phyloP scores from a whole-genome alignment of 139 green algal genomes.

The Chlorella sp. region DNA sequence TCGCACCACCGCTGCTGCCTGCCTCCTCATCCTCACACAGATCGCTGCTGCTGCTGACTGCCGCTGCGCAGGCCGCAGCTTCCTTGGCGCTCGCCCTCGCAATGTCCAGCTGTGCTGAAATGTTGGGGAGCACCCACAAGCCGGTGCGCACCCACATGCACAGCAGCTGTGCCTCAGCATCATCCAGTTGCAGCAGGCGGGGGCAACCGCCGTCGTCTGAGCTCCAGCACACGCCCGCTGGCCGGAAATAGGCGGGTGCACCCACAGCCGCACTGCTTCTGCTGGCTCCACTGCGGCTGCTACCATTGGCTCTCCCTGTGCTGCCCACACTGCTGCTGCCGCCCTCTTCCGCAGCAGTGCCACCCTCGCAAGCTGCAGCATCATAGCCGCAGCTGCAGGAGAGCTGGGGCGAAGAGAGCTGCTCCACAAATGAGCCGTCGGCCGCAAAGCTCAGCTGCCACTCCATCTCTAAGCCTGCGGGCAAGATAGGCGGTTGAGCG shows the following conservation, averaged over 20 bases:
- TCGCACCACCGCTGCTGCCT: neutral
- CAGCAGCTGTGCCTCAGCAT: constrained; percentile 44
- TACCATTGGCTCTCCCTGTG: too few species aligned
- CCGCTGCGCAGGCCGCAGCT: neutral
- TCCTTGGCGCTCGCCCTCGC: too few species aligned
- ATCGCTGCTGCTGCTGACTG: neutral
- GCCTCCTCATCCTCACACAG: neutral
- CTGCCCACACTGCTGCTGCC: neutral
- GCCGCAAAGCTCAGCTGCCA: constrained; percentile 6
- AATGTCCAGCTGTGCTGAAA: constrained; percentile 5
- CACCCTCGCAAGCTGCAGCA: neutral
- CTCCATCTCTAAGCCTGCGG: constrained; percentile 21
- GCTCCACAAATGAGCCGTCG: constrained; percentile 1
- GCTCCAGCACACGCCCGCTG: constrained; percentile 1
- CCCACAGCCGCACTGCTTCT: neutral
- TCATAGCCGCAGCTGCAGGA: constrained; percentile 18
- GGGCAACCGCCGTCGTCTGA: constrained; percentile 24
- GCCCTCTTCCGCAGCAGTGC: neutral
- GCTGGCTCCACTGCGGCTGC: neutral
- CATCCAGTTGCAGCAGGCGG: constrained; percentile 43
- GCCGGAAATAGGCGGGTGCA: neutral
- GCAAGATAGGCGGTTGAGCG: neutral
- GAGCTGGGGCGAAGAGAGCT: neutral
- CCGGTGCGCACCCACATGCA: constrained; percentile 44
- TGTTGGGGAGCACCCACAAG: constrained; percentile 36